Base-by-base conservation (phyloP, 192 early-diverging fungal species). In the Entrophospora sp. region DNA sequence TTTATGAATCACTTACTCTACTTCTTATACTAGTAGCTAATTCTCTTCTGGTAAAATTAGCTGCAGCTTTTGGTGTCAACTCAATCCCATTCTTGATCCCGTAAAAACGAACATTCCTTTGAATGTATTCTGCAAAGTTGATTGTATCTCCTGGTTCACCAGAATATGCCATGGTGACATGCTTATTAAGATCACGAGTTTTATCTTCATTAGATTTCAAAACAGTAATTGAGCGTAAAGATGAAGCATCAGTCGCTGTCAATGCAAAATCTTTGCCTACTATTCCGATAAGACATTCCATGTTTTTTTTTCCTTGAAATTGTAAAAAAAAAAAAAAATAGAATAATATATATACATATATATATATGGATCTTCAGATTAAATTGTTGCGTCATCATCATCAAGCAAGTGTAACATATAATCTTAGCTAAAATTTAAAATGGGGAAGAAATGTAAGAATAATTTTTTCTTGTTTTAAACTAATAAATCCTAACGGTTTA, bases 201-300 rank as follows among this genome's bases (percentile, higher is more conserved):
- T 96, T 96, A 85, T 98, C 91, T 73, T 93, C 88, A 31, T 85
- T 87, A 63, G 83, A 76, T 77, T 98, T 98, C 87, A 95, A 88
- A 61, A 92, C 85, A n/a, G 93, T 86, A 71, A 98, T 96, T 42
- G 86, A 89, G 43, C 83, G 87, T 22, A 85, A 83, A 10, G 81
- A 68, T 16, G 80, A 73, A 58, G 81, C 85, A 79, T 98, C 95
- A 30, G 88, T 79, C n/a, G 92, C 93, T 37, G 88, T 84, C 62
- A 96, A 77, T 45, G 85, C 87, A 83, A 94, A 98, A 77, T 94
- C 93, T 76, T 93, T 92, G 66, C 94, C 94, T 4, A 80, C 82
- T 68, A 98, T 89, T 58, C 90, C 94, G 69, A 98, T 86, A 37
- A 94, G 86, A 25, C 83, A 82, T 57, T 91, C 90, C 90, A 91